Conservation (phyloP, 2,329 filamentous ascomycete genomes). For the Aureobasidium namibiae region DNA sequence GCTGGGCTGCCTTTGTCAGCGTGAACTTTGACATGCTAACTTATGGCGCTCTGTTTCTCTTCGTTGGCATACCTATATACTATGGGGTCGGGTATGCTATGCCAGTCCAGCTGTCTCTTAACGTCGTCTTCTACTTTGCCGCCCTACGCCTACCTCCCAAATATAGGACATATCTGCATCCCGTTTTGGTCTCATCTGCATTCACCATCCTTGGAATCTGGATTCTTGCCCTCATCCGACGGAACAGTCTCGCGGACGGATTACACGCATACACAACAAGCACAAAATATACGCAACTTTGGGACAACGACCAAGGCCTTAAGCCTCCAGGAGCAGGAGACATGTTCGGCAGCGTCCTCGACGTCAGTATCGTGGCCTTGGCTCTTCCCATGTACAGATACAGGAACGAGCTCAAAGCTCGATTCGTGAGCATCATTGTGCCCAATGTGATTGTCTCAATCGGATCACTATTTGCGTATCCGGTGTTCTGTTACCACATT, state of each 20-base stretch:
- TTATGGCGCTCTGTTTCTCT: conserved; percentile 40
- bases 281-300: conserved; percentile 46
- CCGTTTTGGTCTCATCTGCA: conserved; percentile 49
- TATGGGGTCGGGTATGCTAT: conserved; percentile 45
- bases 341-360: conserved; percentile 46
- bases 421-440: conserved; percentile 45
- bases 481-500: conserved; percentile 44
- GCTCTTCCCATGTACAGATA: conserved; percentile 56
- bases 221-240: conserved; percentile 41
- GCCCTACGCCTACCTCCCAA: conserved; percentile 41
- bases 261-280: conserved; percentile 45
- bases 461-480: conserved; percentile 50
- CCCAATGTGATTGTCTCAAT: conserved; percentile 46
- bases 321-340: conserved; percentile 48
- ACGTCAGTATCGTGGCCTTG: conserved; percentile 51
- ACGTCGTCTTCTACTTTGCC: conserved; percentile 44
- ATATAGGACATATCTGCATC: conserved; percentile 49
- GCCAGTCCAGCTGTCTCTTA: conserved; percentile 39
- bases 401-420: conserved; percentile 43
- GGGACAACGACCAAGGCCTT: conserved; percentile 30
- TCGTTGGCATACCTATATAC: conserved; percentile 48
- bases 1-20: conserved; percentile 43
- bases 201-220: conserved; percentile 47
- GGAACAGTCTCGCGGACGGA: conserved; percentile 33
- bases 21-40: conserved; percentile 39